phyloP scores from a whole-genome alignment of 1,284 basidiomycete species.

The Stereum hirsutum region DNA sequence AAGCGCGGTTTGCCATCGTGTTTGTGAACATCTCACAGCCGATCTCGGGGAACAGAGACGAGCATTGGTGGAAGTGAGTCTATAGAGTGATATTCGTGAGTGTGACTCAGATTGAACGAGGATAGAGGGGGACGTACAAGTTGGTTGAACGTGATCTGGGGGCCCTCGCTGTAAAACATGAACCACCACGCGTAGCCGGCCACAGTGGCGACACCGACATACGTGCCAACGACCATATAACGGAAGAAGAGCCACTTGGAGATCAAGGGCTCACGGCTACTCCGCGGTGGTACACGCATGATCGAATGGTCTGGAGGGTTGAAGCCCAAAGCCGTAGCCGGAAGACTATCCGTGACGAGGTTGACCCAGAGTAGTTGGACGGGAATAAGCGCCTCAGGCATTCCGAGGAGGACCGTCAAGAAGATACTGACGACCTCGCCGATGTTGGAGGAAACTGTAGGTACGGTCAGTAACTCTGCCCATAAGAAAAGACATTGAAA shows the following conservation, averaged over 20 bases:
- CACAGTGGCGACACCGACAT: slow-evolving; percentile 93
- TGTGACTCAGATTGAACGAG: background rate
- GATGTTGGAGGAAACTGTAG: slow-evolving; percentile 92
- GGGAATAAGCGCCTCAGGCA: slow-evolving; percentile 97
- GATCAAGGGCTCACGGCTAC: slow-evolving; percentile 84
- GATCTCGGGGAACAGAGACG: slow-evolving; percentile 73
- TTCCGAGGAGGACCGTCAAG: slow-evolving; percentile 91
- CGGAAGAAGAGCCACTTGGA: slow-evolving; percentile 93
- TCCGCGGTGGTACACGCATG: slow-evolving; percentile 89
- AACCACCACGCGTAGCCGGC: slow-evolving; percentile 99
- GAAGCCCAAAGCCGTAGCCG: slow-evolving; percentile 97
- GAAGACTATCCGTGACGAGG: slow-evolving; percentile 90
- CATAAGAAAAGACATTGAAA: slow-evolving; percentile 11
- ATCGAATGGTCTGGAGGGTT: slow-evolving; percentile 95
- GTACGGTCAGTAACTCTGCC: slow-evolving; percentile 29
- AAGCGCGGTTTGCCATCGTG: slow-evolving; percentile 76
- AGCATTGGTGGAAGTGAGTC: slow-evolving; percentile 94
- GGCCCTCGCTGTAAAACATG: slow-evolving; percentile 81
- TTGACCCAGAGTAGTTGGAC: slow-evolving; percentile 98
- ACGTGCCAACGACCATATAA: slow-evolving; percentile 88
- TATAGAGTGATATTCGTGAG: slow-evolving; percentile 19
- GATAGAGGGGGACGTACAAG: slow-evolving; percentile 48
- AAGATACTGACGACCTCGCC: slow-evolving; percentile 99
- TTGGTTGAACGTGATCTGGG: slow-evolving; percentile 90
- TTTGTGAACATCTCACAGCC: slow-evolving; percentile 94